Evolutionary conservation across 176 grass and related monocot species (phyloP).

Genomic region (Oryza glumipatula): DNA sequence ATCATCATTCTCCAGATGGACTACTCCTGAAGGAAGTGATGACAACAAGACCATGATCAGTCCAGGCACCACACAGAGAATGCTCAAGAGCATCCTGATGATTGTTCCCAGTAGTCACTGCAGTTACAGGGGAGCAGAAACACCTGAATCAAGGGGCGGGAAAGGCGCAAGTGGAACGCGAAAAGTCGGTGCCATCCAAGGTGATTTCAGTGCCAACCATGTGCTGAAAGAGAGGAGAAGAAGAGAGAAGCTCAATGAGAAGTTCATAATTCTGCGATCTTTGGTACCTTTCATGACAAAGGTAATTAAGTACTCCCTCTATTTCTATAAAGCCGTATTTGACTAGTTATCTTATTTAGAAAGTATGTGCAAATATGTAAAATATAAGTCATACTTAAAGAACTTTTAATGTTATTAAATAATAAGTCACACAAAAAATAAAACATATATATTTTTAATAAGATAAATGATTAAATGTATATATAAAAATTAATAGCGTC

Average conservation of each 20-base stretch:
- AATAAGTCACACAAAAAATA: no score
- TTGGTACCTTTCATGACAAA: constrained; percentile 95
- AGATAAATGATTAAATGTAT: no score
- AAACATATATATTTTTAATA: no score
- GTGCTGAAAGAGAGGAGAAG: constrained; percentile 72
- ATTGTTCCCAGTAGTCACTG: constrained; percentile 28
- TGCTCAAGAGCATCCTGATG: constrained; percentile 63
- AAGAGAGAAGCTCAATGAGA: constrained; percentile 93
- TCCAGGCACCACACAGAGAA: constrained; percentile 45
- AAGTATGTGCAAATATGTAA: no score
- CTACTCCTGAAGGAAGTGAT: constrained; percentile 9
- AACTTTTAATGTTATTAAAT: no score
- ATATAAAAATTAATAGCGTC: no score
- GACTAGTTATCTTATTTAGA: no score
- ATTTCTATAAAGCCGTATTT: no score
- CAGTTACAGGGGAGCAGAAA: constrained; percentile 33
- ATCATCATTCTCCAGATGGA: constrained; percentile 76
- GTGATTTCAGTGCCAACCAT: constrained; percentile 69
- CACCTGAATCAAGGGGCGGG: constrained; percentile 41
- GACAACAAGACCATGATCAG: constrained; percentile 11
- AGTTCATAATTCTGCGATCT: constrained; percentile 75
- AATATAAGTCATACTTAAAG: no score
- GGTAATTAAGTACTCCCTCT: constrained; percentile 24
- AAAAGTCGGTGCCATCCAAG: constrained; percentile 25
- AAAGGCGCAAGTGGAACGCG: constrained; percentile 34